Conservation (phyloP, 73 alveolate species). For the Strombidium stylifer region DNA sequence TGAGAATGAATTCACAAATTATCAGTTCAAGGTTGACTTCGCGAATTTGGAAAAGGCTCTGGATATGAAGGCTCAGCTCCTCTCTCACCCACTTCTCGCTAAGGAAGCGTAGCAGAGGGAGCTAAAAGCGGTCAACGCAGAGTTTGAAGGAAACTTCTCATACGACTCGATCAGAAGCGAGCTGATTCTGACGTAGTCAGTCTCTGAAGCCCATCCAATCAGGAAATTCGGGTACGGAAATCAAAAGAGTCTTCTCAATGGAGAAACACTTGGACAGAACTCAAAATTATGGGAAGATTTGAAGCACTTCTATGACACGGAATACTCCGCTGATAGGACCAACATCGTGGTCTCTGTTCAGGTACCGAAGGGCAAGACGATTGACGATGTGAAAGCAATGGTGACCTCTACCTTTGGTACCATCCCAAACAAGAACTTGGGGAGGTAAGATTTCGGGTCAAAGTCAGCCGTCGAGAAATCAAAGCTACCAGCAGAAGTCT, state of each 20-base stretch:
- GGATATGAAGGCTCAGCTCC: conserved; percentile 74
- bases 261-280: not conserved
- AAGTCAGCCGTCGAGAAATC: not conserved
- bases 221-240: conserved; percentile 54
- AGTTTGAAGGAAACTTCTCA: conserved; percentile 42
- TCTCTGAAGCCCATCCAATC: conserved; percentile 27
- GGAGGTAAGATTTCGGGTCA: conserved; percentile 1
- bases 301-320: conserved; percentile 1
- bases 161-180: conserved; percentile 57
- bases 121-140: conserved; percentile 73
- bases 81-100: conserved; percentile 68
- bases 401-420: conserved; percentile 11
- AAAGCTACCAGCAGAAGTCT: too few species aligned
- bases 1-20: conserved; percentile 66
- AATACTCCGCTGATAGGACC: conserved; percentile 47
- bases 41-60: conserved; percentile 63
- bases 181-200: not conserved
- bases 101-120: conserved; percentile 76
- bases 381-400: not conserved
- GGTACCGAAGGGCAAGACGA: conserved; percentile 16
- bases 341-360: conserved; percentile 32
- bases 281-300: not conserved
- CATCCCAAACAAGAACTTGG: conserved; percentile 15
- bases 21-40: conserved; percentile 52
- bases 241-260: not conserved